These are phyloP conservation scores for Scleromitrula shiraiana DNA, from an alignment of 2,329 filamentous ascomycete species.

Conservation along the genomic window DNA sequence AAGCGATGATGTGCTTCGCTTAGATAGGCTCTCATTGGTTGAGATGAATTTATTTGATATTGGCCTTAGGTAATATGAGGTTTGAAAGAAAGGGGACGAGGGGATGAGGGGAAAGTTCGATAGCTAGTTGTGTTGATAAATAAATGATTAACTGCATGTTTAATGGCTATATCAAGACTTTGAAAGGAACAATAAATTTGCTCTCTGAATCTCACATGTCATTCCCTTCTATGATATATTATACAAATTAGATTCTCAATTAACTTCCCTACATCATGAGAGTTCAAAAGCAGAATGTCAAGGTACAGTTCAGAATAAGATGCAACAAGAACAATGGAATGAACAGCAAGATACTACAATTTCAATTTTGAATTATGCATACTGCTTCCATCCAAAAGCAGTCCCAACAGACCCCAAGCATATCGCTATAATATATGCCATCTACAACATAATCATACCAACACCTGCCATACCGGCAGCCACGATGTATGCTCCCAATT, in stretches of 20 bases:
- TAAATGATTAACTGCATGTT: no score
- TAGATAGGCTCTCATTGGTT: neutral
- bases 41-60: no score
- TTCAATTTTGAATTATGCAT: neutral
- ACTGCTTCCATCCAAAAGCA: conserved; percentile 1
- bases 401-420: neutral
- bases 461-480: conserved; percentile 43
- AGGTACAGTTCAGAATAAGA: neutral
- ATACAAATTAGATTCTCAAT: conserved; percentile 8
- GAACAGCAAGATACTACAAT: neutral
- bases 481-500: conserved; percentile 41
- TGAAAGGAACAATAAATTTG: no score
- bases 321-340: neutral
- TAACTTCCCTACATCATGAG: neutral
- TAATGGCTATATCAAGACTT: no score
- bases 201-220: no score
- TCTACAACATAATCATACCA: conserved; percentile 47
- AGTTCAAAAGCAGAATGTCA: neutral
- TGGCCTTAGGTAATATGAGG: neutral
- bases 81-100: no score
- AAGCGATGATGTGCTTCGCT: conserved; percentile 8
- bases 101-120: no score
- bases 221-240: conserved; percentile 2
- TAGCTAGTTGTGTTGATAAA: no score
- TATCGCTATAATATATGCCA: neutral